Percentiles rank a stretch among this genome's conserved stretches.
These are phyloP conservation scores for Phytophthora ohioensis DNA, from an alignment of 352 stramenopile species.

Conservation along the genomic window DNA sequence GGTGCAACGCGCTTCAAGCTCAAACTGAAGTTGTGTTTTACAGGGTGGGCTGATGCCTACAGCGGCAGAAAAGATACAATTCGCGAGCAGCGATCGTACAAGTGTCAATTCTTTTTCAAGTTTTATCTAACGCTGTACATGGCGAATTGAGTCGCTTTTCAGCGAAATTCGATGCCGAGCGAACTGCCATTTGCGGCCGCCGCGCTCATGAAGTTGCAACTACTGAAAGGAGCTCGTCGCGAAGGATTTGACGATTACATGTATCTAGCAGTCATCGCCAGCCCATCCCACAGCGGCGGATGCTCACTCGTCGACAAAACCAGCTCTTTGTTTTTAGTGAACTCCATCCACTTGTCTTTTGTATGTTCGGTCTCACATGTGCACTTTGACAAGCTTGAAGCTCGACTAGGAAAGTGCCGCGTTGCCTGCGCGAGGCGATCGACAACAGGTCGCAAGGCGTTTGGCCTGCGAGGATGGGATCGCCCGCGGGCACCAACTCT, in stretches of 20 bases:
- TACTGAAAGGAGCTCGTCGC: constrained; percentile 7
- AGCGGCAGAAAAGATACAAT: neutral
- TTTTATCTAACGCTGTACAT: neutral
- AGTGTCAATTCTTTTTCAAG: neutral
- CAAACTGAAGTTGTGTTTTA: constrained; percentile 16
- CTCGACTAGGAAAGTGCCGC: constrained; percentile 10
- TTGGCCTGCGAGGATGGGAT: neutral
- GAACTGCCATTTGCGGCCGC: neutral
- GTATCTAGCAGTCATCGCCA: constrained; percentile 5
- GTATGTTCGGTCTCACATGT: constrained; percentile 5
- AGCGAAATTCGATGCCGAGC: neutral
- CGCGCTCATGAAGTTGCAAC: neutral
- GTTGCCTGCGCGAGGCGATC: neutral
- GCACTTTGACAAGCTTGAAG: constrained; percentile 7
- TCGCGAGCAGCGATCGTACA: neutral
- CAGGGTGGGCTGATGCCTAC: neutral
- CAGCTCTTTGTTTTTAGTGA: constrained; percentile 15
- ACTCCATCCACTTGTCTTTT: neutral
- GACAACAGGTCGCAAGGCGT: constrained; percentile 17
- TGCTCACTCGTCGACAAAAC: constrained; percentile 28
- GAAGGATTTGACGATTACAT: no score
- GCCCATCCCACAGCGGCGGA: constrained; percentile 2
- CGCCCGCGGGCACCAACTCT: constrained; percentile 9
- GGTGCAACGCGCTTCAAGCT: constrained; percentile 22
- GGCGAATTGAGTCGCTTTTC: constrained; percentile 2